A percentile compares a stretch with the other conserved stretches of the same genome.
These are phyloP conservation scores for Rhizopogon salebrosus DNA, from an alignment of 768 basidiomycete species.

Conservation along the genomic window DNA sequence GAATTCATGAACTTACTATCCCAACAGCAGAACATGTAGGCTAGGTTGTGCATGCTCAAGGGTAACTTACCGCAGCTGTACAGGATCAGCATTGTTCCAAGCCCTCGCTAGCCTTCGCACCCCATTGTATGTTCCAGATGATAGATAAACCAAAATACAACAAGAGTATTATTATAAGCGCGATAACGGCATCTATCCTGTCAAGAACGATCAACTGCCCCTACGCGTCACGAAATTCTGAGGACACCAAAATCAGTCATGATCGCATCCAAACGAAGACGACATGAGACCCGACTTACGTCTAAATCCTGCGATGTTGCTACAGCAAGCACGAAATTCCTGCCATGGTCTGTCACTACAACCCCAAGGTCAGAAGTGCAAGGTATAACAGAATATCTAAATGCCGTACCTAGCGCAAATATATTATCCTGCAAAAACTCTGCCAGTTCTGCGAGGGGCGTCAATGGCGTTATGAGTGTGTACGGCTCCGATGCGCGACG, in stretches of 20 bases:
- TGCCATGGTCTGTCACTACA: constrained; percentile 74
- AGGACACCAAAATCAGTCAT: not conserved
- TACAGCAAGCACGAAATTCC: constrained; percentile 81
- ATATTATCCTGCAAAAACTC: constrained; percentile 66
- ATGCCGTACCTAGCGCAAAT: constrained; percentile 65
- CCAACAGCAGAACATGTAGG: too few species aligned
- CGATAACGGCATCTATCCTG: not conserved
- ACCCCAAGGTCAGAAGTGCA: not conserved
- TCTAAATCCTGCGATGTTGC: constrained; percentile 76
- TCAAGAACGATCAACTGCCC: not conserved
- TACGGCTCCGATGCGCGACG: constrained; percentile 62
- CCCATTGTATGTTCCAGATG: not conserved
- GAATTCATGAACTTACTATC: too few species aligned
- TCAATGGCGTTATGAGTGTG: constrained; percentile 74
- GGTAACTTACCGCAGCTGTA: too few species aligned
- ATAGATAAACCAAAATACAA: not conserved
- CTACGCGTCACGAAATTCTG: not conserved
- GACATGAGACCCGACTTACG: constrained; percentile 6
- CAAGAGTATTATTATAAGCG: not conserved
- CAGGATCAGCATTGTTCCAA: too few species aligned
- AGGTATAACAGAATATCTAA: not conserved
- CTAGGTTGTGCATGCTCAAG: too few species aligned
- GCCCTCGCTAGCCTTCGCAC: too few species aligned
- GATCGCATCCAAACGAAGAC: too few species aligned
- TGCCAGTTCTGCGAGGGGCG: constrained; percentile 78